Evolutionary conservation across 2,329 filamentous ascomycete genomes (phyloP), one percentile per base, ranked within the genome.

Genomic region (Dactylellina leptospora): DNA sequence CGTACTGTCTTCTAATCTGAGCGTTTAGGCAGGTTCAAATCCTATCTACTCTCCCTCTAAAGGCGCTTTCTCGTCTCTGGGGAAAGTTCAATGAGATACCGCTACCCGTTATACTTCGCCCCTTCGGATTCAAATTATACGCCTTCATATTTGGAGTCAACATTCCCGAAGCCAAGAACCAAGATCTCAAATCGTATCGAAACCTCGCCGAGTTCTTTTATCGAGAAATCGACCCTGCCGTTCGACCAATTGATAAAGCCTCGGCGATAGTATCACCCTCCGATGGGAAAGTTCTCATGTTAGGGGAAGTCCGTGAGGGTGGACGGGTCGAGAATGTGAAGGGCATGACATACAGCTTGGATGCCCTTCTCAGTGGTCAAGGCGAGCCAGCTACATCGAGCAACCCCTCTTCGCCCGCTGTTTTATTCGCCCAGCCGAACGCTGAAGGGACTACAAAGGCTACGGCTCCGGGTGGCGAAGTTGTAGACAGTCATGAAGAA

Each of bases 301-400:
- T 92, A 76, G 95, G 95, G 9, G 88, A 88, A 76, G 97, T 99
- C 64, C 73, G 75, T 13, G 90, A 96, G 77, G 88, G 93, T 77
- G 93, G 93, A 50, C 92, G 97, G 78, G 96, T 99, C 44, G 95
- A 99, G 80, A 95, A 99, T 81, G 93, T 99, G 74, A 99, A 99
- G 81, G 95, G 95, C 71, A 95, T 99, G 85, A 99, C 95, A 0
- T 99, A 99, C 81, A 96, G 89, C 75, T 86, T 99, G 60, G 95
- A 99, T 79, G 93, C 95, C 5, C 85, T 99, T 1, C 85, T 99
- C 1, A 95, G 95, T 55, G 69, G 69, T 0, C 61, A 73, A 22
- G 56, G 50, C 75, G 77, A 69, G 69, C 78, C 36, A 78, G 83
- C 3, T 86, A 86, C 80, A 80, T 88, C 76, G 78, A 85, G 64